Percentiles rank a stretch among this genome's conserved stretches.
phyloP scores from a whole-genome alignment of 208 protist genomes.

The Paratrypanosoma confusum region DNA sequence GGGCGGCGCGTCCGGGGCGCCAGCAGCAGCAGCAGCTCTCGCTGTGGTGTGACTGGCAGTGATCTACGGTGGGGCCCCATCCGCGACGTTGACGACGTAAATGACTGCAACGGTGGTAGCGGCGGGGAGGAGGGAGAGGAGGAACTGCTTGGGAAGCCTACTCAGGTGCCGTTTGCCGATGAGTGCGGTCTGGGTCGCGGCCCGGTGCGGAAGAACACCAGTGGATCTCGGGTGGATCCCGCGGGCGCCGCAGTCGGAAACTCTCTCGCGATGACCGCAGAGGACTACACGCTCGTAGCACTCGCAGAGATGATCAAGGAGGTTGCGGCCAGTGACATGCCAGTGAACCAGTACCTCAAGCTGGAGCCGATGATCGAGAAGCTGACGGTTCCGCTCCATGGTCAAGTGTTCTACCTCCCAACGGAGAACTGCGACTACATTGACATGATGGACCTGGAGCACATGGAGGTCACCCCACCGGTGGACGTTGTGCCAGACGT shows the following conservation, averaged over 20 bases:
- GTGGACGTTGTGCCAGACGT: conserved; percentile 31
- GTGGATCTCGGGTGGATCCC: neutral
- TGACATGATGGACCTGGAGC: conserved; percentile 58
- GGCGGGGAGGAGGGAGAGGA: no score
- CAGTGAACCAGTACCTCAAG: conserved; percentile 50
- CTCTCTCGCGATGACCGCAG: conserved; percentile 39
- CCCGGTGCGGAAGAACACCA: neutral
- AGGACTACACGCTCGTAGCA: conserved; percentile 76
- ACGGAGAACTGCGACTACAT: conserved; percentile 82
- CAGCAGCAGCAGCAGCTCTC: no score
- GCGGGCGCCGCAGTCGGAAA: conserved; percentile 3
- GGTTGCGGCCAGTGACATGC: conserved; percentile 33
- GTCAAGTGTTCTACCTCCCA: conserved; percentile 52
- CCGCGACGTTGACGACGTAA: no score
- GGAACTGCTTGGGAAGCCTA: no score
- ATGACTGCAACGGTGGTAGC: no score
- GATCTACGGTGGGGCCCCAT: no score
- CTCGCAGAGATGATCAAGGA: conserved; percentile 69
- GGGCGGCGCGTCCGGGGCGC: no score
- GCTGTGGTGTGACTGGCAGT: no score
- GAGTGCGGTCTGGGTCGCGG: no score
- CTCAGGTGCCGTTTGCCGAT: no score
- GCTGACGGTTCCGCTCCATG: conserved; percentile 65
- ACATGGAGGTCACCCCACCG: conserved; percentile 55
- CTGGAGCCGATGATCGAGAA: conserved; percentile 72